phyloP scores from a whole-genome alignment of 257 asterid genomes.

The Henckelia pumila region DNA sequence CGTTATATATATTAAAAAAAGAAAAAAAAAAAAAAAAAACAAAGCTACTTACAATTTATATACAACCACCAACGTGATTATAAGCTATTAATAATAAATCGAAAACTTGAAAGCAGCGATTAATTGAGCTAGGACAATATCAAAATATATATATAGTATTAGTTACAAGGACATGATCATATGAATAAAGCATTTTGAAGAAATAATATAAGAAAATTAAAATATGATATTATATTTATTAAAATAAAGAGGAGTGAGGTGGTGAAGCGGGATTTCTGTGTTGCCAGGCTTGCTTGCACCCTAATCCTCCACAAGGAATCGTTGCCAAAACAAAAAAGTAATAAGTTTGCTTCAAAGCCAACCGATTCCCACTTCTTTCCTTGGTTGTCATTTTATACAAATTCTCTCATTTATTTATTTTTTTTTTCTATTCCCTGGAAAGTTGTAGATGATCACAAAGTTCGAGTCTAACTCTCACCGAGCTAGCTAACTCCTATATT shows the following conservation, averaged over 20 bases:
- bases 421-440: background rate
- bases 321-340: conserved; percentile 52
- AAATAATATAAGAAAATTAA: background rate
- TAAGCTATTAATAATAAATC: too few species aligned
- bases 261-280: conserved; percentile 52
- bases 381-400: background rate
- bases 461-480: background rate
- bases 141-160: too few species aligned
- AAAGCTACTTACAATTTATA: background rate
- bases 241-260: conserved; percentile 32
- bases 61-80: background rate
- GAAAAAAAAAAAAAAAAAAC: too few species aligned
- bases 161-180: background rate
- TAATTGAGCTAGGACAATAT: background rate
- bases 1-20: too few species aligned
- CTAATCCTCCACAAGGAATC: conserved; percentile 84
- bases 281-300: conserved; percentile 99
- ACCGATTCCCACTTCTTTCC: conserved; percentile 60
- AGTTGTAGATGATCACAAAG: background rate
- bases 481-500: too few species aligned
- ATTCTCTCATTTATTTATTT: conserved; percentile 20
- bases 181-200: conserved; percentile 15
- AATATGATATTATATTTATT: background rate
- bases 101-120: background rate
- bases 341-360: conserved; percentile 90